Conservation (phyloP, 257 asterid species). For the Plectranthus barbatus region DNA sequence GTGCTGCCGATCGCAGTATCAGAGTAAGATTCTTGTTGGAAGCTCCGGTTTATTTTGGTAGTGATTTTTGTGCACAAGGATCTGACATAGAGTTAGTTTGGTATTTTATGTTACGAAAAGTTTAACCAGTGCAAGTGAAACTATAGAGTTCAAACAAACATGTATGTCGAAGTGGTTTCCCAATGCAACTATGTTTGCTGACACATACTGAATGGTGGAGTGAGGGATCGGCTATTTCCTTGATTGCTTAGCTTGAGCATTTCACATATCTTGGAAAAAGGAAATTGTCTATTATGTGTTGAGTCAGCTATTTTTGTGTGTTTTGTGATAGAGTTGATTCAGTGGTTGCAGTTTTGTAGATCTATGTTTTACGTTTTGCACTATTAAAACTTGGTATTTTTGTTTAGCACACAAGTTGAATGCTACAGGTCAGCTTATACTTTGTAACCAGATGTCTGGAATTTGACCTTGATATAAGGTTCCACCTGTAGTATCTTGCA, state of each 20-base stretch:
- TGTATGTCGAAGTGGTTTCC: neutral
- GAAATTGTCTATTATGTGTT: neutral
- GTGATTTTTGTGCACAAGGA: neutral
- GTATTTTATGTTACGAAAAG: too few species aligned
- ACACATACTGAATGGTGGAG: too few species aligned
- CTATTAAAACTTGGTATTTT: neutral
- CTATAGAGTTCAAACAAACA: neutral
- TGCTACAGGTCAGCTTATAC: neutral
- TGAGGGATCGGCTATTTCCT: too few species aligned
- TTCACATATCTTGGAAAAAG: neutral
- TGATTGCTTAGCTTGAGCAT: neutral
- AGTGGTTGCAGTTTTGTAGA: neutral
- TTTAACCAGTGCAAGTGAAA: too few species aligned
- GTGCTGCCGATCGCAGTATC: neutral
- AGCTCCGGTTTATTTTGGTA: neutral
- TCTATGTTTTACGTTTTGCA: too few species aligned
- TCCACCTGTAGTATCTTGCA: neutral
- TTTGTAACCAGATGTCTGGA: neutral
- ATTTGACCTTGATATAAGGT: neutral
- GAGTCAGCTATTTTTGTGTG: too few species aligned
- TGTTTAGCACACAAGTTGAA: neutral
- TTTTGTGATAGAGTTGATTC: neutral
- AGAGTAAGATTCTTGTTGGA: neutral
- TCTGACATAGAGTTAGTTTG: neutral
- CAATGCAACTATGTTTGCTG: too few species aligned